A percentile compares a stretch with the other conserved stretches of the same genome.
Conservation (phyloP, 305 asterid species). For the Lippia alba region DNA sequence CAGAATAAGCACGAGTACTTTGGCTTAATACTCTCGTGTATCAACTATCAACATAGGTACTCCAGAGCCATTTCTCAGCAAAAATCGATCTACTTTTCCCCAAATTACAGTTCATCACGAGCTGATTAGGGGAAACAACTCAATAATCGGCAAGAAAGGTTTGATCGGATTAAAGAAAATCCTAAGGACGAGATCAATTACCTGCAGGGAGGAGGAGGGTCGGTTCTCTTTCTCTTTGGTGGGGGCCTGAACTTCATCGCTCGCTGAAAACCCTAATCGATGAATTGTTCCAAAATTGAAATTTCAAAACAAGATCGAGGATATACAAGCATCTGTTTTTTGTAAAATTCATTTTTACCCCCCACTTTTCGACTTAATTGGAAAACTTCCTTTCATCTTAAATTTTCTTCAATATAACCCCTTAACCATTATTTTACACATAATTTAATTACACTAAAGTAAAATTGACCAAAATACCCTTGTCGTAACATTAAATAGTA, state of each 20-base stretch:
- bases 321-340: too few species aligned
- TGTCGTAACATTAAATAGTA: too few species aligned
- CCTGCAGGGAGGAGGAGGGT: constrained; percentile 37
- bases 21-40: background rate
- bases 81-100: background rate
- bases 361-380: too few species aligned
- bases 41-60: background rate
- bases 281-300: too few species aligned
- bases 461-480: too few species aligned
- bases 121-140: background rate
- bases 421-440: too few species aligned
- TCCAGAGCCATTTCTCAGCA: background rate
- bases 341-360: too few species aligned
- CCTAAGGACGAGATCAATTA: constrained; percentile 20
- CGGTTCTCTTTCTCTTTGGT: constrained; percentile 49
- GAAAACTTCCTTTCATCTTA: too few species aligned
- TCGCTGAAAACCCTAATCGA: constrained; percentile 6
- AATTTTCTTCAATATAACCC: too few species aligned
- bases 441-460: too few species aligned
- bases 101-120: too few species aligned
- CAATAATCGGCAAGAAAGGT: background rate
- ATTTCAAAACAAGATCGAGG: too few species aligned
- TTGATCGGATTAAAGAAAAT: background rate
- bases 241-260: constrained; percentile 49
- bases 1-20: background rate